A percentile compares a stretch with the other conserved stretches of the same genome.
These are phyloP conservation scores for Colletotrichum graminicola DNA, from an alignment of 2,329 filamentous ascomycete genomes.

Conservation along the genomic window DNA sequence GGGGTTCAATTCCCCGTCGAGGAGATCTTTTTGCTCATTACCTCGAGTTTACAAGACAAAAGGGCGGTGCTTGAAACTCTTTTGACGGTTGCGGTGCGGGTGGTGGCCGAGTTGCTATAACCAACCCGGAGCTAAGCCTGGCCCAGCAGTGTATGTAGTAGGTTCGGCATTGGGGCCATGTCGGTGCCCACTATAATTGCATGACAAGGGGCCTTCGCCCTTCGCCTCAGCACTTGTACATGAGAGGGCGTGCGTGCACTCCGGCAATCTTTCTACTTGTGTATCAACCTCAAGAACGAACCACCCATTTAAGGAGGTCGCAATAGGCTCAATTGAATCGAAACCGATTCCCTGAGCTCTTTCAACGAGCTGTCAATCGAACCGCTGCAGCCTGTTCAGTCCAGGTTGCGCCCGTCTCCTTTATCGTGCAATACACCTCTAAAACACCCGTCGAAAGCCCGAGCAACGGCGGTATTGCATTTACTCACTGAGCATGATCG, in stretches of 20 bases:
- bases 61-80: not conserved
- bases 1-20: constrained; percentile 4
- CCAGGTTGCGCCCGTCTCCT: not conserved
- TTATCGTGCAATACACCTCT: not conserved
- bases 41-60: not conserved
- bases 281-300: constrained; percentile 8
- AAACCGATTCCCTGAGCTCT: not conserved
- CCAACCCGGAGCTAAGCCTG: constrained; percentile 8
- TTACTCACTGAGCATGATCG: constrained; percentile 25
- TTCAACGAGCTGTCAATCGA: not conserved
- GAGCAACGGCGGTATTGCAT: constrained; percentile 4
- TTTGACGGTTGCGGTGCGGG: not conserved
- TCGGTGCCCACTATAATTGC: not conserved
- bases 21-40: not conserved
- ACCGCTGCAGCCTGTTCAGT: not conserved
- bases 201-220: constrained; percentile 11
- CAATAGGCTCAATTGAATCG: not conserved
- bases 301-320: not conserved
- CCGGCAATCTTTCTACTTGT: constrained; percentile 10
- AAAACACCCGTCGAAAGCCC: not conserved
- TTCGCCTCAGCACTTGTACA: constrained; percentile 23
- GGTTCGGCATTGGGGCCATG: not conserved
- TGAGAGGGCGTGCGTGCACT: constrained; percentile 13
- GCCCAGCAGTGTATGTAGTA: constrained; percentile 8
- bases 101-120: not conserved